Conservation (phyloP, 148 eudicot genomes). For the Arbutus unedo region DNA sequence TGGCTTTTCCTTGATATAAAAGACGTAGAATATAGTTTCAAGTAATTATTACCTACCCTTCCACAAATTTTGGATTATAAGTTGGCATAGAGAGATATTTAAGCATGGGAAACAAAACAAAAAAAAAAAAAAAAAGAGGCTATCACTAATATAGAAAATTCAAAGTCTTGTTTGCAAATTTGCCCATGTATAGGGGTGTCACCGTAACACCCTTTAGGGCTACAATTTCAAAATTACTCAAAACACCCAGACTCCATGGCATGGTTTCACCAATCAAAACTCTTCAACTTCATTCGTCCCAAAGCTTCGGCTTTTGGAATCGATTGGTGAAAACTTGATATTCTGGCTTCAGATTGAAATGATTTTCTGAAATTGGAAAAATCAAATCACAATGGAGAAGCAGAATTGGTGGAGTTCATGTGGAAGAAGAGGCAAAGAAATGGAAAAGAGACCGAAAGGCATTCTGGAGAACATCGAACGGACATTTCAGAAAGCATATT, state of each 20-base stretch:
- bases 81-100: too few species aligned
- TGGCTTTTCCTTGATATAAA: too few species aligned
- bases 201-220: neutral
- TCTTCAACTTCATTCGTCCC: neutral
- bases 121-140: too few species aligned
- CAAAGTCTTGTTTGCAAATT: too few species aligned
- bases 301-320: neutral
- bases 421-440: constrained; percentile 47
- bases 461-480: constrained; percentile 42
- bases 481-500: constrained; percentile 53
- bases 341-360: too few species aligned
- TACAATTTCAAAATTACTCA: neutral
- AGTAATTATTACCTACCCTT: too few species aligned
- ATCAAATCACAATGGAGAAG: constrained; percentile 32
- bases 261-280: neutral
- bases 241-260: neutral
- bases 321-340: neutral
- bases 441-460: constrained; percentile 45
- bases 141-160: too few species aligned
- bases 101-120: too few species aligned
- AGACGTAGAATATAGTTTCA: too few species aligned
- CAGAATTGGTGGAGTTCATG: constrained; percentile 47
- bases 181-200: neutral
- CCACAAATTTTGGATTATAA: too few species aligned
- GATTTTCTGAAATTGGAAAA: neutral